Evolutionary conservation across 2,329 filamentous ascomycete genomes (phyloP), one percentile per base, ranked within the genome.

Genomic region (Pezicula rhizophila): DNA sequence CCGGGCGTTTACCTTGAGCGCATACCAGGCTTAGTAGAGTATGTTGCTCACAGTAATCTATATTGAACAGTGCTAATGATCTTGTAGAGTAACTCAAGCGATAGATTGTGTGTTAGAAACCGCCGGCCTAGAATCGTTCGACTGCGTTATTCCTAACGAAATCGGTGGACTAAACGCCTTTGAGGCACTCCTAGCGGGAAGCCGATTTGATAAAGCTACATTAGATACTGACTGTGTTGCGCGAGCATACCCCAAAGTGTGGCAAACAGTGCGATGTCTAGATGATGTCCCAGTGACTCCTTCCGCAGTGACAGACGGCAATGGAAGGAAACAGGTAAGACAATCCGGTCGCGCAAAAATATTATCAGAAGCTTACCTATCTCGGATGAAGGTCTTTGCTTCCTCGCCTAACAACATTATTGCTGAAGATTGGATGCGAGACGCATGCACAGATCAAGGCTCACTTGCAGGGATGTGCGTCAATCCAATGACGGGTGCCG

Each of bases 141-240:
- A 80, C 17, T 77, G 79, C 34, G 76, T 84, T 52, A 78, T 85
- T 52, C 73, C 78, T 1, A 63, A 84, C 10, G 82, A 86, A 57
- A 82, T 86, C 47, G 83, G 83, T n/a, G 82, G 83, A 6, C 75
- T 74, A 4, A 86, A 86, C 53, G 81, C 60, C 1, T 62, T 64
- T 28, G 60, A 64, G 48, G 56, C 59, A 12, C 45, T 64, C 8
- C 52, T 63, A 8, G 56, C 56, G 12, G 60, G 53, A 3, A 52
- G 59, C 23, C 56, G 58, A 18, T 58, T 62, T 17, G 48, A 52
- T 6, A 62, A 59, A 53, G 55, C 52, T 15, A 49, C 52, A 2
- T 47, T 63, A 2, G 61, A 63, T 35, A 62, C 57, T 2, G 61
- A 63, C 51, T 54, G 60, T 34, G 61, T 63, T n/a, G 59, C 59